Evolutionary conservation across 805 yeast genomes (phyloP).

Genomic region (Nakazawaea anatomiae): DNA sequence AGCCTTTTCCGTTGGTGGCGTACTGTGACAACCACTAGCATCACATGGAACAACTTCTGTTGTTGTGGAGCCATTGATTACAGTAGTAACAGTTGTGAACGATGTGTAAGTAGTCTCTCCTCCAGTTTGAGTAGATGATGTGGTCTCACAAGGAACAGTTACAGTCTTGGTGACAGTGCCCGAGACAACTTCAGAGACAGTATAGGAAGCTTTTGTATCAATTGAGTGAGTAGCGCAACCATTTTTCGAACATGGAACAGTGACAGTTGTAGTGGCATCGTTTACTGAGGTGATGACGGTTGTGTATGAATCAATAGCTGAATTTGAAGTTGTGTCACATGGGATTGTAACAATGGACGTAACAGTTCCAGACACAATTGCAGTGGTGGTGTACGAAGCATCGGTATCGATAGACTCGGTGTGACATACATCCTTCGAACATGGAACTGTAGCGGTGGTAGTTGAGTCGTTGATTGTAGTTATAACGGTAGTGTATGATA

Average conservation of each 20-base stretch:
- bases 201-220: constrained; percentile 3
- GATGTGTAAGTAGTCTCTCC: no score
- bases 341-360: constrained; percentile 7
- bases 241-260: constrained; percentile 4
- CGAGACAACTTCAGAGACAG: constrained; percentile 4
- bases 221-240: constrained; percentile 1
- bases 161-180: constrained; percentile 5
- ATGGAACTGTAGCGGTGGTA: constrained; percentile 8
- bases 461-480: not conserved
- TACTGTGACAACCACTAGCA: no score
- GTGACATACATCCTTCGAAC: constrained; percentile 2
- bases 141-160: constrained; percentile 7
- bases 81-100: no score
- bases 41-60: no score
- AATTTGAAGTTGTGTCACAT: constrained; percentile 1
- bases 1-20: no score
- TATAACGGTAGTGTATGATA: constrained; percentile 8
- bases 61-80: no score
- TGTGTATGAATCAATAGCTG: constrained; percentile 3
- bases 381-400: constrained; percentile 7
- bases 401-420: constrained; percentile 1
- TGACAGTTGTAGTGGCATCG: constrained; percentile 4
- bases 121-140: not conserved
- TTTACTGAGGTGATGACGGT: constrained; percentile 3
- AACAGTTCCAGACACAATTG: constrained; percentile 1